Percentiles rank a stretch among this genome's conserved stretches.
Evolutionary conservation across 2,329 filamentous ascomycete species (phyloP).

Genomic region (Trichophyton mentagrophytes): DNA sequence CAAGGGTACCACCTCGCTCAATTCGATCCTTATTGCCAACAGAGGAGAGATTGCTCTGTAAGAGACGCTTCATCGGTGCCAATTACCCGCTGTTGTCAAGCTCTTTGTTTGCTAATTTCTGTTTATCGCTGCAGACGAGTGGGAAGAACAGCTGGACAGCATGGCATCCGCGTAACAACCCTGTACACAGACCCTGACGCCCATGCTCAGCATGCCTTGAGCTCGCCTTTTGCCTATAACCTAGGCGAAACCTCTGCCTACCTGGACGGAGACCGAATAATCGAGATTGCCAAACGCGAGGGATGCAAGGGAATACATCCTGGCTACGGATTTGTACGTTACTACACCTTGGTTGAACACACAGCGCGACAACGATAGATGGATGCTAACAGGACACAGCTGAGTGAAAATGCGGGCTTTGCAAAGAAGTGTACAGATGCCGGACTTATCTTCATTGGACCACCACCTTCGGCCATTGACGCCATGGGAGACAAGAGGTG

Average conservation of each 20-base stretch:
- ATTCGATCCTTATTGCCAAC: slow-evolving; percentile 88
- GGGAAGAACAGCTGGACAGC: slow-evolving; percentile 69
- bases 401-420: slow-evolving; percentile 88
- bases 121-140: slow-evolving; percentile 48
- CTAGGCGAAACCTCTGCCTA: slow-evolving; percentile 71
- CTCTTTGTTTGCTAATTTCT: background rate
- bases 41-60: slow-evolving; percentile 86
- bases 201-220: slow-evolving; percentile 72
- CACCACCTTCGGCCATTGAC: slow-evolving; percentile 62
- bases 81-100: too few species aligned
- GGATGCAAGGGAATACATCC: slow-evolving; percentile 88
- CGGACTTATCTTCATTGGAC: slow-evolving; percentile 87
- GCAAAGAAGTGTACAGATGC: slow-evolving; percentile 78
- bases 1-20: slow-evolving; percentile 32
- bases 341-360: background rate
- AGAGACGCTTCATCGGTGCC: slow-evolving; percentile 12
- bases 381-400: slow-evolving; percentile 19
- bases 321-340: slow-evolving; percentile 68
- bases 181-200: slow-evolving; percentile 91
- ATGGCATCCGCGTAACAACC: slow-evolving; percentile 86
- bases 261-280: slow-evolving; percentile 85
- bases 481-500: slow-evolving; percentile 84
- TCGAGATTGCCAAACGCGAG: slow-evolving; percentile 70
- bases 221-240: slow-evolving; percentile 70
- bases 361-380: too few species aligned